Evolutionary conservation across 208 protist genomes (phyloP).

Genomic region (Endotrypanum monterogeii): DNA sequence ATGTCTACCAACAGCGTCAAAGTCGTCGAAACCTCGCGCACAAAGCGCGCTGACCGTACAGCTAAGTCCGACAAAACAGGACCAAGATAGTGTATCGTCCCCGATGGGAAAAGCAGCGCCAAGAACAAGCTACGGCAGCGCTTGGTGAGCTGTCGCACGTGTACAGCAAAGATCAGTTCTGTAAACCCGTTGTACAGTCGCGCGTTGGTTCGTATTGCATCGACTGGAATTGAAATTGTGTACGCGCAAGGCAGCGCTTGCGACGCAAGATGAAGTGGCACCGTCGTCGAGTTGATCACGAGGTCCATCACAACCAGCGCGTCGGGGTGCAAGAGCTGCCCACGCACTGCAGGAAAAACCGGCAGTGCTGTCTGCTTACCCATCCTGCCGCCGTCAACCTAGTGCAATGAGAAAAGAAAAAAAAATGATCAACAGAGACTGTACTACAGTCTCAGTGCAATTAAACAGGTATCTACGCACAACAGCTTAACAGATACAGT

Average conservation of each 20-base stretch:
- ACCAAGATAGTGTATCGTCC: slow-evolving; percentile 43
- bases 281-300: slow-evolving; percentile 10
- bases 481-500: too few relatives aligned
- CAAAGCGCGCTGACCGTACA: slow-evolving; percentile 47
- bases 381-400: not conserved
- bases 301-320: slow-evolving; percentile 23
- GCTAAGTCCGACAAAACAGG: slow-evolving; percentile 17
- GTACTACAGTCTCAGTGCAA: not conserved
- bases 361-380: not conserved
- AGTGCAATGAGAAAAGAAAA: not conserved
- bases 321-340: not conserved
- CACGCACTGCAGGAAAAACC: not conserved
- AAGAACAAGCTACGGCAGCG: slow-evolving; percentile 24
- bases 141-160: slow-evolving; percentile 16
- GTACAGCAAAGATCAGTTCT: slow-evolving; percentile 27
- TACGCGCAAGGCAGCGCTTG: slow-evolving; percentile 26
- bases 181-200: slow-evolving; percentile 24
- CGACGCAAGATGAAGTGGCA: slow-evolving; percentile 18
- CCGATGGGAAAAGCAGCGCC: slow-evolving; percentile 31
- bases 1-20: slow-evolving; percentile 37
- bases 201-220: not conserved
- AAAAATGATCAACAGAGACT: not conserved
- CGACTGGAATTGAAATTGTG: slow-evolving; percentile 8
- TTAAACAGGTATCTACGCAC: not conserved
- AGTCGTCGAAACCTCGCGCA: slow-evolving; percentile 34